These are phyloP conservation scores for Oryza meridionalis DNA, from an alignment of 176 grass and related monocot species.

Conservation along the genomic window DNA sequence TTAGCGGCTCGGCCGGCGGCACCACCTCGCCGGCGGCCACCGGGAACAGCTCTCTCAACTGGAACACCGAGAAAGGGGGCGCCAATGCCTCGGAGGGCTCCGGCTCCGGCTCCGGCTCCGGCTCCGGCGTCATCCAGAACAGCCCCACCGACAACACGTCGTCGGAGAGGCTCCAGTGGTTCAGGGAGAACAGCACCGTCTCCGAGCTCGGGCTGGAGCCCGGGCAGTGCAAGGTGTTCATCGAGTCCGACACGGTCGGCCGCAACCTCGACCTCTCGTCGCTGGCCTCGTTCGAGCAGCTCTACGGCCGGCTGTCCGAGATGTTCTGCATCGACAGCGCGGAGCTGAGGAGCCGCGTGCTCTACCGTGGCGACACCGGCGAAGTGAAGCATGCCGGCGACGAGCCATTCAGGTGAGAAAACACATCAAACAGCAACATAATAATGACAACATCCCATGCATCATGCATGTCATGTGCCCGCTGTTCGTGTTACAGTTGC, in stretches of 20 bases:
- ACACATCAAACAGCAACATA: not conserved
- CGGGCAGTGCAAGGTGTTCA: constrained; percentile 88
- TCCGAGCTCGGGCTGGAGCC: constrained; percentile 42
- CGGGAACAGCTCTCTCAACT: constrained; percentile 33
- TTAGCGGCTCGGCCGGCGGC: constrained; percentile 15
- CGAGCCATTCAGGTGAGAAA: constrained; percentile 79
- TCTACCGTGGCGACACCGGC: constrained; percentile 63
- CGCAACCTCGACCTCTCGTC: constrained; percentile 72
- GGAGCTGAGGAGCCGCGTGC: constrained; percentile 69
- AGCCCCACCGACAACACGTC: constrained; percentile 45
- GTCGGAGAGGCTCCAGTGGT: constrained; percentile 30
- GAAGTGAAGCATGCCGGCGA: constrained; percentile 70
- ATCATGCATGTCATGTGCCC: not conserved
- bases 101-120: constrained; percentile 71
- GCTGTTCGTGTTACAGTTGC: not conserved
- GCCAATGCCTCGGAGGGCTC: constrained; percentile 65
- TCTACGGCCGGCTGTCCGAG: constrained; percentile 66
- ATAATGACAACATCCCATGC: not conserved
- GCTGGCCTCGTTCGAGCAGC: constrained; percentile 71
- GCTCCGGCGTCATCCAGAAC: constrained; percentile 73
- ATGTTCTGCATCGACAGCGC: constrained; percentile 70
- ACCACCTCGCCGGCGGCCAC: constrained; percentile 21
- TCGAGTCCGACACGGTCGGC: constrained; percentile 80
- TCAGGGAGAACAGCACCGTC: not conserved
- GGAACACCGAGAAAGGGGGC: constrained; percentile 61